These are phyloP conservation scores for Articulospora tetracladia DNA, from an alignment of 495 filamentous ascomycete genomes.

Conservation along the genomic window DNA sequence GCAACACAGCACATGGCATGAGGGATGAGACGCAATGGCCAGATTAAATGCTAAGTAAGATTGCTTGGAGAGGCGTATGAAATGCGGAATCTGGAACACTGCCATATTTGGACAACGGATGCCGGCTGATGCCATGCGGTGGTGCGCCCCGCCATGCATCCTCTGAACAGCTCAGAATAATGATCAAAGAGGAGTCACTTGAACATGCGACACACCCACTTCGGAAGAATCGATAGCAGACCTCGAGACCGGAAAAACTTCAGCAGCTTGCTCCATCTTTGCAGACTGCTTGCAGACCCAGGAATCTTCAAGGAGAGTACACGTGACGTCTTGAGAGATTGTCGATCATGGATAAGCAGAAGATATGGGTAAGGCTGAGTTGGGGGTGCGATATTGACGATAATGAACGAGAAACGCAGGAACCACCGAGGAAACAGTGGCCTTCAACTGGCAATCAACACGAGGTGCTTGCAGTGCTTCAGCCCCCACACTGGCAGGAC, in stretches of 20 bases:
- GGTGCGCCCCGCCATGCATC: neutral
- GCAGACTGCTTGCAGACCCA: neutral
- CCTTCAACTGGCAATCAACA: slow-evolving; percentile 4
- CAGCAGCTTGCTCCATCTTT: neutral
- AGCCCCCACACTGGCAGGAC: neutral
- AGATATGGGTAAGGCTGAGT: slow-evolving; percentile 20
- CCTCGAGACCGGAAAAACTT: neutral
- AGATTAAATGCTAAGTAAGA: too few species aligned
- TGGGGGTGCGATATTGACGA: slow-evolving; percentile 1
- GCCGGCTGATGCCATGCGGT: neutral
- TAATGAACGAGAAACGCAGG: slow-evolving; percentile 12
- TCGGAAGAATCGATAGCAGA: neutral
- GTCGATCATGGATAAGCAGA: neutral
- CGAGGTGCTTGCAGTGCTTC: slow-evolving; percentile 8
- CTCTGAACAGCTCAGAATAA: neutral
- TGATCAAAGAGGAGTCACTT: neutral
- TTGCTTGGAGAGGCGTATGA: too few species aligned
- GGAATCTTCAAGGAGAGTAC: neutral
- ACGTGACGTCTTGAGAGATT: neutral
- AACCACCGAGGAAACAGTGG: slow-evolving; percentile 5
- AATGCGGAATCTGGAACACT: neutral
- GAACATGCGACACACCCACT: neutral
- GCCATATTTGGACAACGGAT: neutral
- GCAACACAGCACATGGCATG: too few species aligned
- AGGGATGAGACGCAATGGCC: too few species aligned